Evolutionary conservation across 1,284 basidiomycete genomes (phyloP).

Genomic region (Trichosporon faecale): DNA sequence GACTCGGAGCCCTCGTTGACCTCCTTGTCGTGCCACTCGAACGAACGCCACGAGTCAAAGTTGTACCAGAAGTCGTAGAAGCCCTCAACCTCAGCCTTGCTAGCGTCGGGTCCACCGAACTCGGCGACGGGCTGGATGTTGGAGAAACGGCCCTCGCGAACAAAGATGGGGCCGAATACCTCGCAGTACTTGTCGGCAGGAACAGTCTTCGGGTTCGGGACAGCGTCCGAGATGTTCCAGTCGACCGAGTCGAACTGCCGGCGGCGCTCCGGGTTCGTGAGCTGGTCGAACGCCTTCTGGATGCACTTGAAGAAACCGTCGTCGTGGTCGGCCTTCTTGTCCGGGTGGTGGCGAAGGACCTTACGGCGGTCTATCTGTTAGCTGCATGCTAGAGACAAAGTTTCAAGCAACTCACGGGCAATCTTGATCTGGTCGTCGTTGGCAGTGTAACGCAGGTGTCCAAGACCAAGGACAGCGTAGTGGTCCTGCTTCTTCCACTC

Average conservation of each 20-base stretch:
- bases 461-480: conserved; percentile 92
- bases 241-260: conserved; percentile 97
- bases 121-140: conserved; percentile 79
- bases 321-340: conserved; percentile 97
- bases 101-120: conserved; percentile 68
- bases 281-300: conserved; percentile 90
- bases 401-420: conserved; percentile 66
- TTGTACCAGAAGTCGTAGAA: conserved; percentile 99
- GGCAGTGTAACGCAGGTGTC: conserved; percentile 82
- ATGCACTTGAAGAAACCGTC: conserved; percentile 99
- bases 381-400: conserved; percentile 4
- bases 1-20: conserved; percentile 95
- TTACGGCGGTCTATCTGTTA: conserved; percentile 80
- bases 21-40: conserved; percentile 98
- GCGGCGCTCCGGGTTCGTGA: conserved; percentile 80
- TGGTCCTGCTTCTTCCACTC: conserved; percentile 99
- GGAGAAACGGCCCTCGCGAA: conserved; percentile 88
- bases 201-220: conserved; percentile 61
- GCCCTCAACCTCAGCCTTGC: conserved; percentile 78
- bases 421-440: conserved; percentile 91
- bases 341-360: conserved; percentile 97
- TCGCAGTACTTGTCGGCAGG: conserved; percentile 60
- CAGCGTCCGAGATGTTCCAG: conserved; percentile 74
- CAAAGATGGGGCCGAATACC: conserved; percentile 73
- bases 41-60: conserved; percentile 97